Conservation (phyloP, 202 grass and related monocot species). For the Zoysia matrella region DNA sequence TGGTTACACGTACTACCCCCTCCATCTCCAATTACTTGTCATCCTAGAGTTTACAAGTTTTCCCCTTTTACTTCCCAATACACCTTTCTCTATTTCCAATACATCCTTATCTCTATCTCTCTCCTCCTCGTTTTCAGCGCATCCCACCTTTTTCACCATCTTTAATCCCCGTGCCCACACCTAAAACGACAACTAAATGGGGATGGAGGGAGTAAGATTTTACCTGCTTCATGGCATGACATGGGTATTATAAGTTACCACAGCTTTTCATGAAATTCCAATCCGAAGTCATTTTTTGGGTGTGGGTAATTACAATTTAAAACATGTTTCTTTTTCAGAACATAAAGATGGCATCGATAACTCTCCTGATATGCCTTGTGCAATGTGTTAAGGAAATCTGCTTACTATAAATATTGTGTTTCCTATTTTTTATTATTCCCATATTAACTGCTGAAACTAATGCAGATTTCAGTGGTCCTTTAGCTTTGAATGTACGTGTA, state of each 20-base stretch:
- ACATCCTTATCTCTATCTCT: too few species aligned
- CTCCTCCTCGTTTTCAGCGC: too few species aligned
- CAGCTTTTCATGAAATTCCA: background rate
- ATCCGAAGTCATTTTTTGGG: conserved; percentile 2
- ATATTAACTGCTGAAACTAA: conserved; percentile 3
- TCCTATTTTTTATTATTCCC: conserved; percentile 2
- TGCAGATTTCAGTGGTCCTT: conserved; percentile 1
- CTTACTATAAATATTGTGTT: conserved; percentile 25
- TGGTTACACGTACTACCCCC: background rate
- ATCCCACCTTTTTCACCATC: too few species aligned
- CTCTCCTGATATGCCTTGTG: background rate
- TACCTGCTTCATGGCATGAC: background rate
- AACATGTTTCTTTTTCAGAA: background rate
- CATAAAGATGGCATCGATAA: background rate
- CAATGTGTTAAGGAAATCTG: background rate
- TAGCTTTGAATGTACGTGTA: background rate
- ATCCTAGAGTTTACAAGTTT: too few species aligned
- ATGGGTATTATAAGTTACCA: background rate
- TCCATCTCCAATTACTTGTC: background rate
- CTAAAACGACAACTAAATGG: too few species aligned
- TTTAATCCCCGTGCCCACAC: too few species aligned
- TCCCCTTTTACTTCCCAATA: too few species aligned
- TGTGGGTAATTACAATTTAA: background rate
- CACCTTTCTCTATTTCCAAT: too few species aligned
- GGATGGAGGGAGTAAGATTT: too few species aligned